These are phyloP conservation scores for Moniliella sp. DNA, from an alignment of 1,284 basidiomycete species.

Conservation along the genomic window DNA sequence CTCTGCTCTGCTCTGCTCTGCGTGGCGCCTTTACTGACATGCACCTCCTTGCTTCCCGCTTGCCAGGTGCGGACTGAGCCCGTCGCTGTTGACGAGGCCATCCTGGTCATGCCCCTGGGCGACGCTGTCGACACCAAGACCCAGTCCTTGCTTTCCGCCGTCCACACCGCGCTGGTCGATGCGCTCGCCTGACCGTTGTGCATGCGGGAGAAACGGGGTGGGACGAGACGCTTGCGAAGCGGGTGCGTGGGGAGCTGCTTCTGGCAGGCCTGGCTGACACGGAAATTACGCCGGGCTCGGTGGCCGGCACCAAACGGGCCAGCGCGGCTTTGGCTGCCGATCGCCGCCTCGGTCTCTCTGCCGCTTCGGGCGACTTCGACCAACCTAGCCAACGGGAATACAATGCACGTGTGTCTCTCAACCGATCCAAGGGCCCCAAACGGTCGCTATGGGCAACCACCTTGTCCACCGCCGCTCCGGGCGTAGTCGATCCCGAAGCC, in stretches of 20 bases:
- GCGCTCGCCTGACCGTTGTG: not conserved
- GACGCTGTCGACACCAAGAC: too few species aligned
- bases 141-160: not conserved
- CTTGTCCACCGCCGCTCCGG: slow-evolving; percentile 6
- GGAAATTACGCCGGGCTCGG: too few species aligned
- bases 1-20: not conserved
- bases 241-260: not conserved
- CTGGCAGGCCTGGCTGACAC: not conserved
- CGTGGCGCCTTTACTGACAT: not conserved
- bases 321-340: too few species aligned
- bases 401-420: too few species aligned
- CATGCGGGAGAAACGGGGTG: not conserved
- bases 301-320: too few species aligned
- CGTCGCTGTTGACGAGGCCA: not conserved
- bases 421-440: slow-evolving; percentile 7
- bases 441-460: slow-evolving; percentile 25
- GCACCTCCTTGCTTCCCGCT: not conserved
- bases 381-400: too few species aligned
- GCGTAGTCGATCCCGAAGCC: slow-evolving; percentile 18
- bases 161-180: not conserved
- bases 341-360: too few species aligned
- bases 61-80: not conserved
- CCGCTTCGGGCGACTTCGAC: too few species aligned
- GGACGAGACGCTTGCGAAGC: not conserved
- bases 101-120: not conserved